phyloP scores from a whole-genome alignment of 768 basidiomycete species.

The Gloeopeniophorella convolvens region DNA sequence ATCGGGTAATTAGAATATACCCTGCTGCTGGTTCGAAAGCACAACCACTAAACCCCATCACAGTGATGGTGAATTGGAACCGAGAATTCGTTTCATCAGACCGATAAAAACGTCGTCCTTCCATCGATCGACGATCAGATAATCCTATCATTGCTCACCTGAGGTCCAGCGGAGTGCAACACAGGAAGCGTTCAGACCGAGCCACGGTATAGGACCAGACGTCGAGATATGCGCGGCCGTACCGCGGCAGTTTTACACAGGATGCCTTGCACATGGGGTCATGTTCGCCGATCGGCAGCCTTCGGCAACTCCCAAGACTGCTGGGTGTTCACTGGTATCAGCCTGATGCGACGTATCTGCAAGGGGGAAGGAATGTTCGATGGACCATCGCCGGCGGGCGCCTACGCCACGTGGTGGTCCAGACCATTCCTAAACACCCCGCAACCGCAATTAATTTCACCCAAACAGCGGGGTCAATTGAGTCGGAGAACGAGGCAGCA shows the following conservation, averaged over 20 bases:
- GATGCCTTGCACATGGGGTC: no score
- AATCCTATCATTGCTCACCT: conserved; percentile 4
- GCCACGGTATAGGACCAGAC: no score
- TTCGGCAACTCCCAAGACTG: no score
- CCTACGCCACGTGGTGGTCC: background rate
- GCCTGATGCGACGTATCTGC: conserved; percentile 13
- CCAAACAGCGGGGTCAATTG: background rate
- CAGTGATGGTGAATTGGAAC: no score
- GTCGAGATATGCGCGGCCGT: background rate
- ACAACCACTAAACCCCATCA: no score
- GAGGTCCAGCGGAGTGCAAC: background rate
- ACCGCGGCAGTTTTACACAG: no score
- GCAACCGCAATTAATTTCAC: background rate
- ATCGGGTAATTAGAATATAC: no score
- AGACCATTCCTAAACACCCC: background rate
- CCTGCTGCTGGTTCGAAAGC: no score
- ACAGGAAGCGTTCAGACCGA: background rate
- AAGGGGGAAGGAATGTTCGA: conserved; percentile 7
- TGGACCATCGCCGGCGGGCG: background rate
- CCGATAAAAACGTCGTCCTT: conserved; percentile 2
- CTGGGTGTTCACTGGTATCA: no score
- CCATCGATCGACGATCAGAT: conserved; percentile 17
- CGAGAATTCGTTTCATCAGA: no score
- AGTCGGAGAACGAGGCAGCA: no score
- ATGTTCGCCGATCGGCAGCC: no score